These are phyloP conservation scores for Termitomyces bulborhizus DNA, from an alignment of 768 basidiomycete species.

Conservation along the genomic window DNA sequence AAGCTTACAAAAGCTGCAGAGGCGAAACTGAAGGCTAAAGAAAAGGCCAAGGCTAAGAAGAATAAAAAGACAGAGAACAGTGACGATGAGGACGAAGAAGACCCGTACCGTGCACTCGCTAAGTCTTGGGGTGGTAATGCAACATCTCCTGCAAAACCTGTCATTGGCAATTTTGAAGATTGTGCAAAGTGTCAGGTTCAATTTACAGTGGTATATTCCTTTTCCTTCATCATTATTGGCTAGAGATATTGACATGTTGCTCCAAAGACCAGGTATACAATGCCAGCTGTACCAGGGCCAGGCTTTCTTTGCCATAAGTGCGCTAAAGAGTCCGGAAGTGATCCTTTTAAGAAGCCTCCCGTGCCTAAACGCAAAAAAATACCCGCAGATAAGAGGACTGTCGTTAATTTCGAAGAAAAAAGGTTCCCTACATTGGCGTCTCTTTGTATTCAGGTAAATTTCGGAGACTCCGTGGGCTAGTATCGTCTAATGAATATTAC, in stretches of 20 bases:
- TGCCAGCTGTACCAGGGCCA: conserved; percentile 60
- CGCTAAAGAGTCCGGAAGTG: conserved; percentile 67
- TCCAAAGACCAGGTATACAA: conserved; percentile 78
- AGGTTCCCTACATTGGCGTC: conserved; percentile 67
- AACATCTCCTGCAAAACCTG: conserved; percentile 41
- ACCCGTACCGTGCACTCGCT: conserved; percentile 61
- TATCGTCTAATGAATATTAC: background rate
- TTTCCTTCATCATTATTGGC: background rate
- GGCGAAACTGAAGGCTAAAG: conserved; percentile 32
- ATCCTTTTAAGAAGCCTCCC: conserved; percentile 82
- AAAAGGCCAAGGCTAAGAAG: conserved; percentile 34
- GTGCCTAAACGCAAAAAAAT: conserved; percentile 56
- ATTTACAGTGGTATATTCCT: conserved; percentile 75
- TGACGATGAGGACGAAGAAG: conserved; percentile 59
- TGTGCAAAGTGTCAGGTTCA: conserved; percentile 81
- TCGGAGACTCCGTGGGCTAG: background rate
- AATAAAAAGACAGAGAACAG: conserved; percentile 31
- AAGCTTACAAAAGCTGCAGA: conserved; percentile 45
- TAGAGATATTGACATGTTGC: background rate
- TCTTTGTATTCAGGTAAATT: conserved; percentile 68
- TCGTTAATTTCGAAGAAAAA: conserved; percentile 65
- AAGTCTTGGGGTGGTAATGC: conserved; percentile 34
- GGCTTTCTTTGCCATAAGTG: conserved; percentile 86
- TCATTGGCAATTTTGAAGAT: conserved; percentile 70
- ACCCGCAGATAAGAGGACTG: conserved; percentile 58